A percentile compares a stretch with the other conserved stretches of the same genome.
These are phyloP conservation scores for Rhodomyrtus tomentosa DNA, from an alignment of 345 rosid species.

Conservation along the genomic window DNA sequence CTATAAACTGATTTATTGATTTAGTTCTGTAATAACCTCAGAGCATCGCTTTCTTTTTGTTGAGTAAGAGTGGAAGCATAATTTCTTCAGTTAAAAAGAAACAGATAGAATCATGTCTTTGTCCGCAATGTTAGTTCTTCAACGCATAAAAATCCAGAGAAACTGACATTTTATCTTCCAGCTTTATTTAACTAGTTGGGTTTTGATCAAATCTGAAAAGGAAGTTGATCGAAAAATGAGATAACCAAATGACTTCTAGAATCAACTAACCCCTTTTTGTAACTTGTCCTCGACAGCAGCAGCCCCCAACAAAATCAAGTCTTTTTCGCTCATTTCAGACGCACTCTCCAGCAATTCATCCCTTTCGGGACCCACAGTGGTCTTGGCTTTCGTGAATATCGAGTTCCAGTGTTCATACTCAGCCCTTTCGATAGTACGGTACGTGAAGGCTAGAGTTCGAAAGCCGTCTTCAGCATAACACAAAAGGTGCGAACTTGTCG, in stretches of 20 bases:
- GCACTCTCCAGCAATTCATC: constrained; percentile 54
- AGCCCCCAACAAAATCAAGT: constrained; percentile 56
- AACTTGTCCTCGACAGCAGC: constrained; percentile 76
- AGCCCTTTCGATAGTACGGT: constrained; percentile 24
- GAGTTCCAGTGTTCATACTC: constrained; percentile 50
- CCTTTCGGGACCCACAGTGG: constrained; percentile 58
- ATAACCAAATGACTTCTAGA: background rate
- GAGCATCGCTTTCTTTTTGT: background rate
- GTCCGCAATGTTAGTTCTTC: background rate
- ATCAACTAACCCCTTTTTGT: constrained; percentile 59
- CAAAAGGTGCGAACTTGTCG: constrained; percentile 40
- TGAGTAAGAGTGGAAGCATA: background rate
- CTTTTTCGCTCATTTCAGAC: constrained; percentile 61
- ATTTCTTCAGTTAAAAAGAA: background rate
- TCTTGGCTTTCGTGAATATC: constrained; percentile 44
- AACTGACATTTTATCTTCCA: background rate
- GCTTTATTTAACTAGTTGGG: background rate
- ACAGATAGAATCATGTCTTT: background rate
- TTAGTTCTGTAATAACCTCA: background rate
- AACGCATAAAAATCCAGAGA: background rate
- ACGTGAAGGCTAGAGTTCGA: constrained; percentile 70
- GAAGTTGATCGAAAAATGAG: background rate
- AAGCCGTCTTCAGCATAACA: constrained; percentile 64
- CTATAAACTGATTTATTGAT: background rate
- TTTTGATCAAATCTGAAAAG: background rate